These are phyloP conservation scores for Pisolithus thermaeus DNA, from an alignment of 1,284 basidiomycete genomes.

Conservation along the genomic window DNA sequence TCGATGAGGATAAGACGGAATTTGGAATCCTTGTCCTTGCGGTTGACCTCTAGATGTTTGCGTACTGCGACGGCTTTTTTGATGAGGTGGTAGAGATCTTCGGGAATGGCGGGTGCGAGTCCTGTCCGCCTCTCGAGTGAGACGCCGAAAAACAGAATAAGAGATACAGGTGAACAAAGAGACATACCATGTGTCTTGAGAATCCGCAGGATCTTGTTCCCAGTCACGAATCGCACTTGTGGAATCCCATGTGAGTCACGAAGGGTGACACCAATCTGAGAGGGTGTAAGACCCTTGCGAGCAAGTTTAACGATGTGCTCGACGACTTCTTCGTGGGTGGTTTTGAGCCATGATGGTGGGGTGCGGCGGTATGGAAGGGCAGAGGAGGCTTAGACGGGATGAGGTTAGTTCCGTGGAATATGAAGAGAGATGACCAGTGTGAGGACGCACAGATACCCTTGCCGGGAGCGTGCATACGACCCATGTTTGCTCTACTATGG, in stretches of 20 bases:
- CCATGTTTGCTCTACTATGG: slow-evolving; percentile 50
- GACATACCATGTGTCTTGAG: slow-evolving; percentile 83
- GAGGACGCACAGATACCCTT: slow-evolving; percentile 88
- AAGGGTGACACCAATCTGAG: slow-evolving; percentile 96
- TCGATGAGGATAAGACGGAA: slow-evolving; percentile 98
- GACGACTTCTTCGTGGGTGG: slow-evolving; percentile 90
- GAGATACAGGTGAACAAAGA: slow-evolving; percentile 17
- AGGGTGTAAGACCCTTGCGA: slow-evolving; percentile 95
- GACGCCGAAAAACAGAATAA: slow-evolving; percentile 21
- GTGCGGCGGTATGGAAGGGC: slow-evolving; percentile 96
- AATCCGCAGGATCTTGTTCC: slow-evolving; percentile 99
- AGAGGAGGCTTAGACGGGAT: slow-evolving; percentile 73
- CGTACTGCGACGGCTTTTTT: slow-evolving; percentile 99
- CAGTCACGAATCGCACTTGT: slow-evolving; percentile 95
- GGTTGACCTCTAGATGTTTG: slow-evolving; percentile 98
- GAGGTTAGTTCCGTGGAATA: background rate
- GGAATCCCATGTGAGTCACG: slow-evolving; percentile 98
- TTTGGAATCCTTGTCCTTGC: slow-evolving; percentile 98
- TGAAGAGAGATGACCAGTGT: background rate
- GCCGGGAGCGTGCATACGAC: slow-evolving; percentile 97
- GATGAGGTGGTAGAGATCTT: slow-evolving; percentile 99
- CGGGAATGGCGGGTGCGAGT: slow-evolving; percentile 95
- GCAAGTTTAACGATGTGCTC: slow-evolving; percentile 98
- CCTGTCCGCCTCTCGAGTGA: slow-evolving; percentile 42
- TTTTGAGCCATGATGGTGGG: slow-evolving; percentile 96